Evolutionary conservation across 1,139 yeast genomes (phyloP).

Genomic region (Ogataea hybrid): DNA sequence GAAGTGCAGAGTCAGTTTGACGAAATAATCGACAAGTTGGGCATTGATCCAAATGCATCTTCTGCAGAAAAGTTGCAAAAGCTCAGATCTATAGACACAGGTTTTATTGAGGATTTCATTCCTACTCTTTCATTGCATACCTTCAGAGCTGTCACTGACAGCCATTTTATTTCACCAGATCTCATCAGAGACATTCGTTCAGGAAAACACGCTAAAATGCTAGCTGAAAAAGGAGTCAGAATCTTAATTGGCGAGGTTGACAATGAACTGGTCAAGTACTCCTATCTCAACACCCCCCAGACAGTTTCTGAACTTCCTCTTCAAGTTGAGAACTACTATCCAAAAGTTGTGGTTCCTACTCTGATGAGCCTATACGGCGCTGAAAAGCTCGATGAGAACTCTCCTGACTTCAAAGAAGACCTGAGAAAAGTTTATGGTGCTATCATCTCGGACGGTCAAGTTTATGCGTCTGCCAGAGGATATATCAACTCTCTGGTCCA

Average conservation of each 20-base stretch:
- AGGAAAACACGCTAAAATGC: constrained; percentile 35
- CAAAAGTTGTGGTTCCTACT: constrained; percentile 31
- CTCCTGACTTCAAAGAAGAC: constrained; percentile 23
- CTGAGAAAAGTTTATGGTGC: constrained; percentile 32
- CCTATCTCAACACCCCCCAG: constrained; percentile 35
- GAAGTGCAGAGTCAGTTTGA: constrained; percentile 38
- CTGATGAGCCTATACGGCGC: constrained; percentile 33
- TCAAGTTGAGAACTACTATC: constrained; percentile 39
- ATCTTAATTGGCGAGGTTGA: constrained; percentile 40
- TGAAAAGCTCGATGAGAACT: constrained; percentile 21
- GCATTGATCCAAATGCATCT: constrained; percentile 14
- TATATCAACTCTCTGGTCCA: constrained; percentile 30
- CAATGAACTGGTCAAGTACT: constrained; percentile 36
- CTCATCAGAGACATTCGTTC: constrained; percentile 33
- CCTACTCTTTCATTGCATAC: constrained; percentile 35
- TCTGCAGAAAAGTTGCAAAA: constrained; percentile 16
- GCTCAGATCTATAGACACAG: constrained; percentile 16
- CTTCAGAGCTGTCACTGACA: constrained; percentile 41
- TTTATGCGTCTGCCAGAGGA: constrained; percentile 38
- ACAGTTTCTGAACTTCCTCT: constrained; percentile 27
- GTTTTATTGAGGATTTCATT: constrained; percentile 31
- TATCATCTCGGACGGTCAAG: constrained; percentile 40
- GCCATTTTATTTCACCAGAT: constrained; percentile 32
- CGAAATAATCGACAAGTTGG: constrained; percentile 30
- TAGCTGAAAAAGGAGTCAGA: constrained; percentile 24